A percentile compares a stretch with the other conserved stretches of the same genome.
These are phyloP conservation scores for Trichophaea hybrida DNA, from an alignment of 2,329 filamentous ascomycete genomes.

Conservation along the genomic window DNA sequence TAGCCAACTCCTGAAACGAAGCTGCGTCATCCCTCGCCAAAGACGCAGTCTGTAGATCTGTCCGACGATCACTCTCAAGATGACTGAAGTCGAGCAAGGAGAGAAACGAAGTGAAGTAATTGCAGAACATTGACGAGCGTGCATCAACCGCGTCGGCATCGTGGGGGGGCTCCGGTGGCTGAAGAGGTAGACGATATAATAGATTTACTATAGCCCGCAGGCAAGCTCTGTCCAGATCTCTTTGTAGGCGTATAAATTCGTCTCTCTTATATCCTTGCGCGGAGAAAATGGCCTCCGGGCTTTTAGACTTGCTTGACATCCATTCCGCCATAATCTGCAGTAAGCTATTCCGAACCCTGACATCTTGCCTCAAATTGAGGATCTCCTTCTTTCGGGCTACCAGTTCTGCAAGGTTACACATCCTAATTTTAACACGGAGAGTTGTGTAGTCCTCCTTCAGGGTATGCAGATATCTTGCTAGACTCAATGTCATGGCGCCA, in stretches of 20 bases:
- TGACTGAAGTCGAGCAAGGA: constrained; percentile 38
- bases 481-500: constrained; percentile 48
- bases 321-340: constrained; percentile 54
- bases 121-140: constrained; percentile 57
- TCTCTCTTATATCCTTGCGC: constrained; percentile 33
- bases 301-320: constrained; percentile 43
- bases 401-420: constrained; percentile 52
- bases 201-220: constrained; percentile 50
- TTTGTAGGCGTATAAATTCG: constrained; percentile 45
- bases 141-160: constrained; percentile 53
- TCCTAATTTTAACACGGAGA: constrained; percentile 52
- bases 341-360: constrained; percentile 53
- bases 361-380: constrained; percentile 52
- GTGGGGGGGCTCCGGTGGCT: constrained; percentile 49
- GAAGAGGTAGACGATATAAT: constrained; percentile 51
- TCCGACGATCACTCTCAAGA: constrained; percentile 22
- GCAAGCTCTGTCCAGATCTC: constrained; percentile 51
- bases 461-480: constrained; percentile 51
- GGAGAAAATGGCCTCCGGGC: constrained; percentile 28
- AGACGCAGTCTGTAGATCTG: constrained; percentile 27
- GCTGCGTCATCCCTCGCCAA: constrained; percentile 40
- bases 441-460: constrained; percentile 42
- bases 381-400: constrained; percentile 54
- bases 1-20: constrained; percentile 48
- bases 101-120: constrained; percentile 55